A percentile compares a stretch with the other conserved stretches of the same genome.
phyloP scores from a whole-genome alignment of 768 basidiomycete genomes.

The Favolaschia claudopus region DNA sequence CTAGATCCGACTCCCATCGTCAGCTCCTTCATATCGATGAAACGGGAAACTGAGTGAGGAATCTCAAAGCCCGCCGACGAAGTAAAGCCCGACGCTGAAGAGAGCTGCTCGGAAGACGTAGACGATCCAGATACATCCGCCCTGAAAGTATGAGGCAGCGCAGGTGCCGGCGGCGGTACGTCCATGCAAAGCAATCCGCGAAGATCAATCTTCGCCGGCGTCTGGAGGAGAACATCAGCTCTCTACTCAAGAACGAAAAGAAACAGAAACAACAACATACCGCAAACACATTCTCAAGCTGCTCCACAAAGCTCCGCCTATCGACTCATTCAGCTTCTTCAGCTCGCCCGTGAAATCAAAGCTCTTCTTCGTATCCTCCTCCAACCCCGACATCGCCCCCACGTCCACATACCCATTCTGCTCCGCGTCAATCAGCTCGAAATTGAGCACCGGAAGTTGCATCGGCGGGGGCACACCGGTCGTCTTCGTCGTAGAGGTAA shows the following conservation, averaged over 20 bases:
- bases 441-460: constrained; percentile 49
- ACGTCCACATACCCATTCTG: constrained; percentile 51
- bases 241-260: background rate
- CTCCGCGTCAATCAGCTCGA: constrained; percentile 53
- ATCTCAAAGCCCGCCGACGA: no score
- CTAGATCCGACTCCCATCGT: constrained; percentile 34
- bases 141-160: constrained; percentile 45
- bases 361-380: constrained; percentile 77
- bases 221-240: constrained; percentile 53
- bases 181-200: constrained; percentile 47
- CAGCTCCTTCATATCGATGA: constrained; percentile 41
- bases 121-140: constrained; percentile 17
- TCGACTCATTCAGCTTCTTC: constrained; percentile 74
- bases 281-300: constrained; percentile 76
- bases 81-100: constrained; percentile 21
- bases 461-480: constrained; percentile 30
- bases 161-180: constrained; percentile 58
- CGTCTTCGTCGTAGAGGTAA: no score
- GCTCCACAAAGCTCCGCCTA: constrained; percentile 79
- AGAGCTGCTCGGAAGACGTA: constrained; percentile 14
- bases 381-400: constrained; percentile 47
- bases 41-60: constrained; percentile 22
- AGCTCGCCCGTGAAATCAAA: constrained; percentile 89
- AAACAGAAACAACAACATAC: background rate
- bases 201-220: constrained; percentile 74